These are phyloP conservation scores for Leccinum insolens DNA, from an alignment of 1,284 basidiomycete genomes.

Conservation along the genomic window DNA sequence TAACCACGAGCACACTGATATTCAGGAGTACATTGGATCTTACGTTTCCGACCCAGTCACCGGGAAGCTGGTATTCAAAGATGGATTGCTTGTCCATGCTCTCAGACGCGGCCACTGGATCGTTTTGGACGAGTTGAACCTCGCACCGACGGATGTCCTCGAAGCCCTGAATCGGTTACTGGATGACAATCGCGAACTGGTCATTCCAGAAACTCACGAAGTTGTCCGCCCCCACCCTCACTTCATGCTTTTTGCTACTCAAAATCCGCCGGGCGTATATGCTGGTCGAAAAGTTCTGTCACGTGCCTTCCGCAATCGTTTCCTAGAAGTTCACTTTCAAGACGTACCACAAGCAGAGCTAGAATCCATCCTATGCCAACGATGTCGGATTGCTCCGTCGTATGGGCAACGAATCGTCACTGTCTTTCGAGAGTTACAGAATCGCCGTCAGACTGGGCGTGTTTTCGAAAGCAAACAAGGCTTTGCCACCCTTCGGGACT, in stretches of 20 bases:
- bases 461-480: conserved; percentile 98
- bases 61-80: conserved; percentile 93
- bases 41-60: conserved; percentile 93
- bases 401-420: conserved; percentile 90
- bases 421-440: conserved; percentile 94
- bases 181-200: conserved; percentile 96
- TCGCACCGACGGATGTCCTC: conserved; percentile 97
- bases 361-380: conserved; percentile 89
- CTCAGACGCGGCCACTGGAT: conserved; percentile 96
- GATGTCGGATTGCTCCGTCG: conserved; percentile 90
- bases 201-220: conserved; percentile 97
- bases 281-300: conserved; percentile 96
- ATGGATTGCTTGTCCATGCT: conserved; percentile 93
- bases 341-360: conserved; percentile 96
- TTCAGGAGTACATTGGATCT: conserved; percentile 97
- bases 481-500: conserved; percentile 95
- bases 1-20: conserved; percentile 99
- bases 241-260: conserved; percentile 98
- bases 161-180: conserved; percentile 97
- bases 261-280: conserved; percentile 98
- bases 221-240: conserved; percentile 92
- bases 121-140: conserved; percentile 96
- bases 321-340: conserved; percentile 97
- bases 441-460: conserved; percentile 85
- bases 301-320: conserved; percentile 97